Conservation (phyloP, 192 early-diverging fungal genomes). For the Coemansia sp. region DNA sequence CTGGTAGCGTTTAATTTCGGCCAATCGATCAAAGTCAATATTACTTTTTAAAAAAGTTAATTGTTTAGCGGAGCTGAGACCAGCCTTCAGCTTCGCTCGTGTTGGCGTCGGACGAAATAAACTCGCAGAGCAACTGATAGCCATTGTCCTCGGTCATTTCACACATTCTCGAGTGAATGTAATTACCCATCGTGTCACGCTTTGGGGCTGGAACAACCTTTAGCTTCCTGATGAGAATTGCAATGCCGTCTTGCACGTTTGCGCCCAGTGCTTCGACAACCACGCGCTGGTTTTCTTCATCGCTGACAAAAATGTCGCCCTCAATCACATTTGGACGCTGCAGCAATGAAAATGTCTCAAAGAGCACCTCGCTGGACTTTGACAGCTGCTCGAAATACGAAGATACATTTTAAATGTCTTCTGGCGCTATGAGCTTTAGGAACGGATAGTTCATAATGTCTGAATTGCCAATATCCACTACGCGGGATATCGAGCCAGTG, state of each 20-base stretch:
- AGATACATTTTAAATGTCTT: too few species aligned
- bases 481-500: conserved; percentile 31
- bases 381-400: conserved; percentile 40
- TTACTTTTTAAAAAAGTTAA: too few species aligned
- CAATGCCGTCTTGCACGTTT: conserved; percentile 46
- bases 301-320: conserved; percentile 31
- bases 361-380: conserved; percentile 29
- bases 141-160: conserved; percentile 35
- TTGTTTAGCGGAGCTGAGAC: neutral
- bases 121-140: conserved; percentile 37
- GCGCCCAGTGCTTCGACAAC: conserved; percentile 46
- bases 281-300: conserved; percentile 30
- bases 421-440: conserved; percentile 44
- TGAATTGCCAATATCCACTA: conserved; percentile 35
- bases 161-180: conserved; percentile 11
- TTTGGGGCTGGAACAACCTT: conserved; percentile 19
- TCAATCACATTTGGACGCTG: conserved; percentile 42
- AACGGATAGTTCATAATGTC: conserved; percentile 45
- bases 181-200: conserved; percentile 29
- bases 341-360: conserved; percentile 41
- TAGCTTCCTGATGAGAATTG: conserved; percentile 33
- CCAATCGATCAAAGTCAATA: too few species aligned
- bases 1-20: too few species aligned
- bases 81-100: conserved; percentile 33
- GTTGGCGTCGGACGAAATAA: conserved; percentile 37